Base-by-base conservation (phyloP, 441 rosid species). In the Hypseocharis bilobata region DNA sequence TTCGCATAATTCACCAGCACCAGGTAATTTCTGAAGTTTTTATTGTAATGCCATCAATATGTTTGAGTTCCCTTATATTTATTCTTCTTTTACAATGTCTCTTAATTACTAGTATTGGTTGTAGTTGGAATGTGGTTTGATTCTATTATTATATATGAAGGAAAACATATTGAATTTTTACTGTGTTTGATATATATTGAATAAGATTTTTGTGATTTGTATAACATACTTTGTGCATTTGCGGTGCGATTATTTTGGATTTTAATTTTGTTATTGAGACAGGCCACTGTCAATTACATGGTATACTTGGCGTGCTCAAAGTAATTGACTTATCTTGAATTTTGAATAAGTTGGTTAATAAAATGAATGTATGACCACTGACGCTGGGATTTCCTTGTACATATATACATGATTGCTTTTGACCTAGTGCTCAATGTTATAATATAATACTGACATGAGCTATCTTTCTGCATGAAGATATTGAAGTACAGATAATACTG, bases 1-100 rank as follows among this genome's bases (percentile, higher is more conserved):
- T 94, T 78, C 91, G 92, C 71, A 88, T 94, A 78, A 83, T 90
- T 81, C 91, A 89, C 83, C 94, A 86, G 62, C 97, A 94, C 75
- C 99, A 88, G 99, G 99, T 94, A 76, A 66, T 62, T 57, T 62
- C 65, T 22, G 30, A n/a, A 22, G 61, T 65, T 72, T 22, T 36
- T 59, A 34, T 42, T 27, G 10, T 42, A 8, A 6, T 52, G 57
- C 3, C 10, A 52, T 54, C 13, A 10, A 54, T 54, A 13, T 13
- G 26, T 25, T 54, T 54, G 30, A 54, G 59, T 23, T 54, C 30
- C 59, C 25, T 3, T 3, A 22, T 25, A 16, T 51, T 51, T 6
- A 0, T 17, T 19, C 19, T 20, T 51, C 23, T 51, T 22, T 8
- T 10, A 23, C n/a, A 26, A 29, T 13, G 17, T 22, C 59, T 23